Evolutionary conservation across 345 rosid genomes (phyloP), one percentile per base, ranked within the genome.

Genomic region (Brassica incana): DNA sequence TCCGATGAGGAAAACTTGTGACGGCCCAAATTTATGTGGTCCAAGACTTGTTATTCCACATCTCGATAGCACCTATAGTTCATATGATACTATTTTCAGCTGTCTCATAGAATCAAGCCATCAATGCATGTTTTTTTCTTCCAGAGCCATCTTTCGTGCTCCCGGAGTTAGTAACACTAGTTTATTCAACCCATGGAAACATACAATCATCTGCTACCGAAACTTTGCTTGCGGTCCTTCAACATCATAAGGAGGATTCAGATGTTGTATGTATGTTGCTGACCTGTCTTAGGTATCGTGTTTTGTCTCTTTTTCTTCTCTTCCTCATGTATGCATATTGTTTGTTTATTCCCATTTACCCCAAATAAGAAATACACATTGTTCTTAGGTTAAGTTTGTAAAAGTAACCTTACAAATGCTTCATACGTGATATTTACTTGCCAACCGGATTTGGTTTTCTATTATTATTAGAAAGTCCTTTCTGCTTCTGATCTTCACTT

Each of bases 131-230:
- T 74, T 29, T 30, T 35, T 62, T 70, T 54, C 56, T 67, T 85
- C 78, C 97, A 92, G 97, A 88, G 71, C 97, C 97, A 67, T 84
- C 90, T 10, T 59, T 84, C 7, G 88, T 88, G 69, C 73, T 94
- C 86, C 90, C 96, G 64, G 83, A 88, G 36, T 72, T 92, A 32
- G 83, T 94, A 75, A 84, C 60, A 66, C 88, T 88, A 72, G 71
- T 88, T 60, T 84, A 82, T 86, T 86, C 90, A 69, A 78, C 90
- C 78, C 84, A 86, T 86, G 86, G 71, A 61, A 79, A 84, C 52
- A 72, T 74, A 68, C 84, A 71, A 20, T 82, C 83, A 75, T 80
- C 85, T 52, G 97, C 89, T 67, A 66, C 80, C 67, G 84, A 84
- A 77, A 82, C 89, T 78, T 86, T 91, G 54, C 75, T 88, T 77